These are phyloP conservation scores for Sporothrix variecibatus DNA, from an alignment of 2,329 filamentous ascomycete genomes.

Conservation along the genomic window DNA sequence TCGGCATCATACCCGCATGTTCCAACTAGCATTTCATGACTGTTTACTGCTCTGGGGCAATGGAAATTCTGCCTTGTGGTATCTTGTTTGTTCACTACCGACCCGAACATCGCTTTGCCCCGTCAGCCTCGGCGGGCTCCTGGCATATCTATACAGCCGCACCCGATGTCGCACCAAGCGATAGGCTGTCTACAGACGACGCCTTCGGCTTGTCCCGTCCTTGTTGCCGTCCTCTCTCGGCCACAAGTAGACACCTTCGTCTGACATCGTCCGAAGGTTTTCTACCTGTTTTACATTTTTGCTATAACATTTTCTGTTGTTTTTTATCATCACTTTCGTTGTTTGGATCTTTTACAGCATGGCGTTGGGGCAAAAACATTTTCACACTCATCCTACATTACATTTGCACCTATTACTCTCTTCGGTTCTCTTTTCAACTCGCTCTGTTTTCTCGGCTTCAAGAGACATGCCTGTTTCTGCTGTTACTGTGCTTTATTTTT, in stretches of 20 bases:
- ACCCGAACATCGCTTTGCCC: not conserved
- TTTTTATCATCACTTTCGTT: not conserved
- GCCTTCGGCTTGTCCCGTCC: not conserved
- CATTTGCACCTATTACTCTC: constrained; percentile 12
- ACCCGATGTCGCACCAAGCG: not conserved
- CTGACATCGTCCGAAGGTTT: not conserved
- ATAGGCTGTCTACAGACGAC: not conserved
- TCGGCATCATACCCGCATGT: not conserved
- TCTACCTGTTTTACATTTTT: constrained; percentile 26
- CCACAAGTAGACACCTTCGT: not conserved
- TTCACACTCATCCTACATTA: not conserved
- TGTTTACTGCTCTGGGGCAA: not conserved
- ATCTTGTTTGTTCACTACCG: not conserved
- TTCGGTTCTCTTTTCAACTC: not conserved
- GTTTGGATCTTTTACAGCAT: constrained; percentile 39
- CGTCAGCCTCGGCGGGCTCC: not conserved
- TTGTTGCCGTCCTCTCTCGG: not conserved
- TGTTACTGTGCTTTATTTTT: not conserved
- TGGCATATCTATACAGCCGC: not conserved
- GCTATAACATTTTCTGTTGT: constrained; percentile 33
- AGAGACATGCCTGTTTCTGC: not conserved
- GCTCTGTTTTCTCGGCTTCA: not conserved
- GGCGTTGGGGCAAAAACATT: constrained; percentile 40
- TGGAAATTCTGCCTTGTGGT: not conserved
- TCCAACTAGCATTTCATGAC: not conserved